phyloP scores from a whole-genome alignment of 1,139 yeast genomes.

The Magnusiomyces tetraspermus region DNA sequence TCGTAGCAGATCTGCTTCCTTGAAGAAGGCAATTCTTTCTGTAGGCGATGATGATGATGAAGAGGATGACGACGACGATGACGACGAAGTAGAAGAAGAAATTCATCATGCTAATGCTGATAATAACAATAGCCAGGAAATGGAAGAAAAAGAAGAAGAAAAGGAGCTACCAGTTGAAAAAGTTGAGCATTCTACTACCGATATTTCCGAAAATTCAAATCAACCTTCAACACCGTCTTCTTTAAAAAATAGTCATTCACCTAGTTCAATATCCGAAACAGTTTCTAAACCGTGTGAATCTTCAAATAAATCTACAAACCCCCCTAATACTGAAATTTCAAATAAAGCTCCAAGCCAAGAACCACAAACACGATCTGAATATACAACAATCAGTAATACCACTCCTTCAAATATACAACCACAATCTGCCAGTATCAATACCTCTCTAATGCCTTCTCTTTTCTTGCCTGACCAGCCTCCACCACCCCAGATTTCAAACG shows the following conservation, averaged over 20 bases:
- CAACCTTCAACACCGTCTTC: no score
- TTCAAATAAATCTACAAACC: no score
- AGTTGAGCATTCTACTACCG: no score
- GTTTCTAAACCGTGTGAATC: no score
- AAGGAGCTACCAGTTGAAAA: constrained; percentile 17
- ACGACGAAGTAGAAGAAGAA: constrained; percentile 27
- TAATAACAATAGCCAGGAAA: constrained; percentile 22
- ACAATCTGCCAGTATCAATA: no score
- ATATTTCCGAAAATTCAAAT: no score
- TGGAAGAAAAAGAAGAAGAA: constrained; percentile 27
- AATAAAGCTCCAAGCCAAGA: background rate
- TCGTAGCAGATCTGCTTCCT: background rate
- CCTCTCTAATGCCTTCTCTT: constrained; percentile 5
- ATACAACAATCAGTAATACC: no score
- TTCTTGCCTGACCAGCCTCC: constrained; percentile 19
- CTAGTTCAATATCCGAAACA: no score
- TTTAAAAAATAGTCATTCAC: no score
- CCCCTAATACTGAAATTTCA: background rate
- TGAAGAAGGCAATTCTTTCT: constrained; percentile 13
- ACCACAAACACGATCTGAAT: no score
- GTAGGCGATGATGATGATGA: constrained; percentile 12
- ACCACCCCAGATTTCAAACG: constrained; percentile 24
- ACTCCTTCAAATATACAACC: background rate
- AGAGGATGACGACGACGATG: constrained; percentile 22
- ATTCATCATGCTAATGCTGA: constrained; percentile 12